A percentile compares a stretch with the other conserved stretches of the same genome.
These are phyloP conservation scores for Penicillium sp. DNA, from an alignment of 2,329 filamentous ascomycete genomes.

Conservation along the genomic window DNA sequence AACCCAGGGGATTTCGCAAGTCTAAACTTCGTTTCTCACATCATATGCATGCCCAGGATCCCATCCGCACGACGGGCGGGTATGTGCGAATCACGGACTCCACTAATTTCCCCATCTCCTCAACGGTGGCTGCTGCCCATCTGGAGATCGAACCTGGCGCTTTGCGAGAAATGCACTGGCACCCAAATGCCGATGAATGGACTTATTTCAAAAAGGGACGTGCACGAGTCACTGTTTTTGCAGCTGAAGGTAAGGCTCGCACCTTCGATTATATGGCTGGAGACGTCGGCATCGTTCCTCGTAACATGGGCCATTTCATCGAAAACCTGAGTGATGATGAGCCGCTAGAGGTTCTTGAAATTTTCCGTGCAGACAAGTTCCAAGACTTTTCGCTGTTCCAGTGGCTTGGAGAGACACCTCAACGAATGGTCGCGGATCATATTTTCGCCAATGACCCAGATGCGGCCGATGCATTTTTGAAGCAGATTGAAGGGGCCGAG, in stretches of 20 bases:
- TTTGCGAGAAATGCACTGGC: conserved; percentile 75
- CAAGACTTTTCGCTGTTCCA: conserved; percentile 68
- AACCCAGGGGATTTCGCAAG: conserved; percentile 59
- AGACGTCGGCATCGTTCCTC: conserved; percentile 69
- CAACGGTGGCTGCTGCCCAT: conserved; percentile 66
- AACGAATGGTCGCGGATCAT: conserved; percentile 50
- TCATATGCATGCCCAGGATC: conserved; percentile 62
- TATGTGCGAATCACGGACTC: conserved; percentile 67
- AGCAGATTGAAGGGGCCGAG: conserved; percentile 56
- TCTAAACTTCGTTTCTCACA: conserved; percentile 66
- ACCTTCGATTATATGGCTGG: conserved; percentile 71
- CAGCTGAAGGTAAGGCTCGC: conserved; percentile 60
- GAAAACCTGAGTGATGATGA: conserved; percentile 69
- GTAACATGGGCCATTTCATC: conserved; percentile 72
- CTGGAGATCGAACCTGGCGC: conserved; percentile 64
- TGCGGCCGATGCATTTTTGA: conserved; percentile 58
- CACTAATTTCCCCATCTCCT: conserved; percentile 66
- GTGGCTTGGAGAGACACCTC: conserved; percentile 69
- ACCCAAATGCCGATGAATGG: conserved; percentile 73
- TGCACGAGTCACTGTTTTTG: conserved; percentile 70
- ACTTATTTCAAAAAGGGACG: conserved; percentile 68
- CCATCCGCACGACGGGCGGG: conserved; percentile 60
- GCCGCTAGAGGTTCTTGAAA: conserved; percentile 67
- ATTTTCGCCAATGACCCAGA: conserved; percentile 59
- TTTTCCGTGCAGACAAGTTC: conserved; percentile 66